Base-by-base conservation (phyloP, 306 rosid genomes). In the Luffa acutangula region DNA sequence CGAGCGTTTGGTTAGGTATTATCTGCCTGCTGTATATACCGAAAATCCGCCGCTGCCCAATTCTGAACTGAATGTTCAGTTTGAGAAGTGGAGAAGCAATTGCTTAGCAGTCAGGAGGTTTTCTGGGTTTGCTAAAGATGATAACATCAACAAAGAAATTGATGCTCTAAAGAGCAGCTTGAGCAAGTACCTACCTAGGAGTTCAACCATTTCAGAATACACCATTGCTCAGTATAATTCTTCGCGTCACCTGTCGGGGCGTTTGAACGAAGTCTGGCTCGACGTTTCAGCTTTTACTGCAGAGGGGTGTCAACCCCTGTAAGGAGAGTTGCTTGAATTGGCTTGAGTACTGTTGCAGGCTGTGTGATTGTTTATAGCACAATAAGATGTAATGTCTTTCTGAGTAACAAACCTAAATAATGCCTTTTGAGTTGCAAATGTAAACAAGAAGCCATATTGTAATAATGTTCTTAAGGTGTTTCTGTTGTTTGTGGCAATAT, bases 251-350 rank as follows among this genome's bases (percentile, higher is more conserved):
- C 70, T 36, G 48, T 81, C 85, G 25, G 88, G 78, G 2, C 85
- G 93, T n/a, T 79, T 90, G 43, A 93, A 93, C 79, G 93, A 94
- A 85, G 96, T 89, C 53, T 89, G 97, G 98, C 77, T 90, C 0
- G 78, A 80, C 20, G 81, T 90, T 20, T 86, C 89, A 0, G 90
- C 85, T 66, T 75, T 78, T 4, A 57, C 49, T 56, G 80, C 76
- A 7, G 84, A 84, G 49, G 85, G 53, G 34, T 83, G 84, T 85
- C 81, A 78, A 21, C 65, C 72, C 69, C 59, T 31, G 10, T 72
- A 48, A 72, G 58, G 58, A 72, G 41, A 72, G 41, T 13, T 73
- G 11, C 14, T 15, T 31, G 77, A 73, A 60, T 73, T 12, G 77
- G 45, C 10, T 12, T 21, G 4, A 43, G 76, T n/a, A 45, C 31